Evolutionary conservation across 2,329 filamentous ascomycete species (phyloP).

Genomic region (Aspergillus phoenicis): DNA sequence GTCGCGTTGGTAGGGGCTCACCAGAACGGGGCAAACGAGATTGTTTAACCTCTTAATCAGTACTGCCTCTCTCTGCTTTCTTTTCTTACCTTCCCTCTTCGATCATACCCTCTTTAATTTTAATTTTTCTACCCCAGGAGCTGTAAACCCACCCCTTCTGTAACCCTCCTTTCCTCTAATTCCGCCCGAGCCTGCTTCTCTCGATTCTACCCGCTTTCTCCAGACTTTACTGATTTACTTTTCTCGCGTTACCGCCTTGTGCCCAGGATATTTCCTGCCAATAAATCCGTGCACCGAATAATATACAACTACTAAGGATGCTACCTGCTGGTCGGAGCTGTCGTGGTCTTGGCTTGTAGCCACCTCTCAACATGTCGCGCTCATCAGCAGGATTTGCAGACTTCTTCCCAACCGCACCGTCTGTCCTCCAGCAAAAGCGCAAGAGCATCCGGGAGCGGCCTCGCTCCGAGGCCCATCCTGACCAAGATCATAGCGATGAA

Average conservation of each 20-base stretch:
- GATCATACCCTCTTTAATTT: neutral
- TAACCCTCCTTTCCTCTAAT: neutral
- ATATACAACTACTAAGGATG: constrained; percentile 40
- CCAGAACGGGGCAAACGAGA: neutral
- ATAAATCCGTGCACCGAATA: constrained; percentile 26
- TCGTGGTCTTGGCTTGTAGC: constrained; percentile 45
- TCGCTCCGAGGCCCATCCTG: constrained; percentile 54
- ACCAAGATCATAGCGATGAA: constrained; percentile 26
- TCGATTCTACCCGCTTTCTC: neutral
- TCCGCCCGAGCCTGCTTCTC: neutral
- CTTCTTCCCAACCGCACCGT: constrained; percentile 80
- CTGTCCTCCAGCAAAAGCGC: constrained; percentile 57
- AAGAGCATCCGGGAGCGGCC: constrained; percentile 60
- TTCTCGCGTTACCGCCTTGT: constrained; percentile 16
- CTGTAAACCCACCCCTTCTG: neutral
- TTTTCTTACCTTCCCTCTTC: neutral
- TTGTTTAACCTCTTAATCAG: neutral
- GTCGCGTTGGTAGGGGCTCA: constrained; percentile 1
- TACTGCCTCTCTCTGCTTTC: neutral
- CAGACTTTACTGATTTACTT: constrained; percentile 4
- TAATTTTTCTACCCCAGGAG: neutral
- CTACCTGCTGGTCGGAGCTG: constrained; percentile 38
- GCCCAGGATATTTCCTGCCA: constrained; percentile 24
- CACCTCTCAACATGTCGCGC: constrained; percentile 71
- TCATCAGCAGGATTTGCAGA: constrained; percentile 79